Conservation (phyloP, 108 stramenopile species). For the Cyclotella sp. region DNA sequence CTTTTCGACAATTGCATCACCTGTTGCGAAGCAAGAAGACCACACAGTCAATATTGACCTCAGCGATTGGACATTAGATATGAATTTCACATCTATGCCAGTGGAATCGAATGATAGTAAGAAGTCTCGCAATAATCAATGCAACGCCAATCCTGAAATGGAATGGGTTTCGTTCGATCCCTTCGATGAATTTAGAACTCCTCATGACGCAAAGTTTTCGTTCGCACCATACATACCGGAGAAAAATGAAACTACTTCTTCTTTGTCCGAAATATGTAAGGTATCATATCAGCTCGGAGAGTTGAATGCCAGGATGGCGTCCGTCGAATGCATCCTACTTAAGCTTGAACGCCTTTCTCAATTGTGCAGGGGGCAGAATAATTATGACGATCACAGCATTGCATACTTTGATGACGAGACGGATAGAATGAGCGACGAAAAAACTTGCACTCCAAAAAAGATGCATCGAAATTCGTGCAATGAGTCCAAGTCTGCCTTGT, state of each 20-base stretch:
- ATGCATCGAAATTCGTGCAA: neutral
- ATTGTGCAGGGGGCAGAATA: neutral
- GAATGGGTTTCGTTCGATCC: constrained; percentile 9
- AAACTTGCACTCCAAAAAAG: neutral
- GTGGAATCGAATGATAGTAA: neutral
- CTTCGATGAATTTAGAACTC: neutral
- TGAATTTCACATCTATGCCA: neutral
- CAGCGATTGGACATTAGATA: constrained; percentile 3
- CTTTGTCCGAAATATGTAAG: neutral
- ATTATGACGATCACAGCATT: neutral
- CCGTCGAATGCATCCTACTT: neutral
- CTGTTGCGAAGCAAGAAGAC: constrained; percentile 5
- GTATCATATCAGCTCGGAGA: neutral
- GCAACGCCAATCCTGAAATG: neutral
- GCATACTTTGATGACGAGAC: neutral
- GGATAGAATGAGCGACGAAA: neutral
- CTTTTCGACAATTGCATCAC: constrained; percentile 13
- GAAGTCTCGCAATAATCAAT: neutral
- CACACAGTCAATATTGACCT: neutral
- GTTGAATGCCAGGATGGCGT: neutral
- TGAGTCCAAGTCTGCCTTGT: neutral
- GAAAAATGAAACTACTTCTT: neutral
- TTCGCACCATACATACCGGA: neutral
- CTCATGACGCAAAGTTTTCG: neutral
- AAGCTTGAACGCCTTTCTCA: neutral